Conservation (phyloP, 2,329 filamentous ascomycete species). For the Fusarium solani-melongenae region DNA sequence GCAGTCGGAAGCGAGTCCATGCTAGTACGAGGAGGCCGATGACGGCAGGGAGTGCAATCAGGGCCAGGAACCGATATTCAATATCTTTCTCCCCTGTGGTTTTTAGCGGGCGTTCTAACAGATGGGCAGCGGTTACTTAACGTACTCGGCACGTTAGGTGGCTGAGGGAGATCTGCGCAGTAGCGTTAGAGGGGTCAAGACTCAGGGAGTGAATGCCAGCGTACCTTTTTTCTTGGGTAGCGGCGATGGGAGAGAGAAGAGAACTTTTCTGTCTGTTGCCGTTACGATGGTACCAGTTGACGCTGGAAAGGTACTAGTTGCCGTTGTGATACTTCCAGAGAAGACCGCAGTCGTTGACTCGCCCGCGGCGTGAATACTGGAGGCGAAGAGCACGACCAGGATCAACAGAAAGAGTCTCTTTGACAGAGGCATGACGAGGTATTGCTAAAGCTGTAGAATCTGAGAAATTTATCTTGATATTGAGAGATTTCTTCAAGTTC, state of each 20-base stretch:
- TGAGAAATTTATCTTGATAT: neutral
- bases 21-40: neutral
- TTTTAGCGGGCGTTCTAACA: neutral
- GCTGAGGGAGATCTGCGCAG: neutral
- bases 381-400: neutral
- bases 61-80: neutral
- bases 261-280: neutral
- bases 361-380: neutral
- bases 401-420: neutral
- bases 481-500: neutral
- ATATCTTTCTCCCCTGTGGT: neutral
- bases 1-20: neutral
- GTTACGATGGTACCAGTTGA: neutral
- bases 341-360: neutral
- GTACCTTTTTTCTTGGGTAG: neutral
- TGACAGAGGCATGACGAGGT: neutral
- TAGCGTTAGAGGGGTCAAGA: neutral
- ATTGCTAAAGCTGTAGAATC: neutral
- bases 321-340: neutral
- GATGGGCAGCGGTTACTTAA: neutral
- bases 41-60: neutral
- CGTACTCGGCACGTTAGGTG: neutral
- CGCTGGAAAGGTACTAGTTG: neutral
- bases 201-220: neutral
- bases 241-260: neutral